Evolutionary conservation across 2,329 filamentous ascomycete genomes (phyloP), one percentile per base, ranked within the genome.

Genomic region (Aspergillus sp.): DNA sequence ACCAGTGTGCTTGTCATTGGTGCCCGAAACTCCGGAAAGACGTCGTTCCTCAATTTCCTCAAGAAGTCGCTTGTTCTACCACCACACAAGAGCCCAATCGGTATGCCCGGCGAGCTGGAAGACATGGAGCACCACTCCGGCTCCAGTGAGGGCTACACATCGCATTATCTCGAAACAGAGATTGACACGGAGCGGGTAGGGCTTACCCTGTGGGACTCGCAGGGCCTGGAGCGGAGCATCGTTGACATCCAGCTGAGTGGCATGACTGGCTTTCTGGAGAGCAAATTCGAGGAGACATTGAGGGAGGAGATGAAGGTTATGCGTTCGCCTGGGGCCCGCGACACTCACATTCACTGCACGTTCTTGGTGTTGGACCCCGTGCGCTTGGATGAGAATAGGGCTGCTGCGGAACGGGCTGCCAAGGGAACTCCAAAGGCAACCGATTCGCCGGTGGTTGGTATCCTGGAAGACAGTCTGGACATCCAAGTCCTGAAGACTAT

Each of bases 241-340:
- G 86, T 95, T 32, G 91, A 96, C 58, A 74, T 96, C 44, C 91
- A 98, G 61, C 69, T 98, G 44, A 78, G 88, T 40, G 86, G 93
- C 56, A 88, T 96, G 69, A 80, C 82, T 20, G 74, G 81, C 6
- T 98, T 98, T 64, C 69, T 98, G 38, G 91, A 98, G 68, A 89
- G 82, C 68, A 96, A 96, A 61, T 98, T 98, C 48, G 89, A 98
- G 58, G 91, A 98, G 53, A 96, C 91, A 0, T 93, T 98, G 57
- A 78, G 78, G 30, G 91, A 98, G 63, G 91, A 98, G 67, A 93
- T 93, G 74, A 96, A 95, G 68, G 88, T 98, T 29, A 72, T 95
- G 41, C 82, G 91, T 50, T 86, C 88, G 33, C 89, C 91, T 15
- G 89, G 88, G 35, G 82, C 85, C 43, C 84, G 86, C 57, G 91